Conservation (phyloP, 169 alveolate genomes). For the Plasmodium reichenowi region DNA sequence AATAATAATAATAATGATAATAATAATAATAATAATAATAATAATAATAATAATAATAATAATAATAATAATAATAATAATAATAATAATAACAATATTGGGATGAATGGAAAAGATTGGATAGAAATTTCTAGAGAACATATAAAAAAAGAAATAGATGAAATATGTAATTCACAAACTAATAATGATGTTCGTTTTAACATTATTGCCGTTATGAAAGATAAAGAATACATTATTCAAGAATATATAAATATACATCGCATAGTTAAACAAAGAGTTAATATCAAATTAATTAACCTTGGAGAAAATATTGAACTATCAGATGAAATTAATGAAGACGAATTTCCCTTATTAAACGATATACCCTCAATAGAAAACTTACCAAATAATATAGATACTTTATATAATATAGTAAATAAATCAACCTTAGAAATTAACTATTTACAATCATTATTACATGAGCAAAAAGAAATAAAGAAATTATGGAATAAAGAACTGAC, state of each 20-base stretch:
- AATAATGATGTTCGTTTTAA: constrained; percentile 32
- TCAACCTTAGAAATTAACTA: constrained; percentile 21
- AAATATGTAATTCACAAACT: constrained; percentile 1
- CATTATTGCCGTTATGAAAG: constrained; percentile 27
- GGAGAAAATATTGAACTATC: constrained; percentile 24
- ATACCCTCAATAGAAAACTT: constrained; percentile 29
- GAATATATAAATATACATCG: constrained; percentile 44
- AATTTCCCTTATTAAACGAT: not conserved
- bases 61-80: no score
- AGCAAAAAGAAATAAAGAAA: constrained; percentile 27
- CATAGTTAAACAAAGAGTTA: constrained; percentile 18
- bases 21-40: no score
- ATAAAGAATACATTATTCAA: constrained; percentile 20
- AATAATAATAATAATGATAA: no score
- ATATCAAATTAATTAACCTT: constrained; percentile 12
- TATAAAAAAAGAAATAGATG: constrained; percentile 35
- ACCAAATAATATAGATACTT: not conserved
- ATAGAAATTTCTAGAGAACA: constrained; percentile 20
- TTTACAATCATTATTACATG: constrained; percentile 12
- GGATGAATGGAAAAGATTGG: not conserved
- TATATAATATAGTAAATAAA: constrained; percentile 8
- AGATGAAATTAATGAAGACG: constrained; percentile 47
- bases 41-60: no score
- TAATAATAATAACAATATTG: not conserved
- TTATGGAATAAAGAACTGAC: constrained; percentile 52